Conservation (phyloP, 2,329 filamentous ascomycete species). For the Calonectria henricotiae region DNA sequence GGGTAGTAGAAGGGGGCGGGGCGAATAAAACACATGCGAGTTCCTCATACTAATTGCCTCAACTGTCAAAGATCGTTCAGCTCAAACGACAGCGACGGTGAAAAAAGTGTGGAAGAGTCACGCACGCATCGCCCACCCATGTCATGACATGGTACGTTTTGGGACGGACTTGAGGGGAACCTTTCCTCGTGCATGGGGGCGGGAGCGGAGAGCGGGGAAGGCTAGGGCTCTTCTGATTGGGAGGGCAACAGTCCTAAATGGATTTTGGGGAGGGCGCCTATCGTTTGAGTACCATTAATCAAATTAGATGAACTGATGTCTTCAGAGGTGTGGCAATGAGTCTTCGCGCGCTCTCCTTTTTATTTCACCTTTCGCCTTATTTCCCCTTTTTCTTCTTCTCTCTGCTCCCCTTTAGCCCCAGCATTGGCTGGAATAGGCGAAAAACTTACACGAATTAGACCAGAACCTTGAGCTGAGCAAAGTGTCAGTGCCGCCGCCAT, state of each 20-base stretch:
- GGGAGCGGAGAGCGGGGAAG: slow-evolving; percentile 39
- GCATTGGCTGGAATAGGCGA: background rate
- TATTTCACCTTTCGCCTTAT: slow-evolving; percentile 10
- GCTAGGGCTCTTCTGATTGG: slow-evolving; percentile 36
- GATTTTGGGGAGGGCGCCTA: background rate
- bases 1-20: background rate
- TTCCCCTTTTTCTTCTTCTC: background rate
- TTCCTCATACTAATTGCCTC: background rate
- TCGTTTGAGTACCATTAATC: background rate
- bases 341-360: background rate
- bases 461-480: background rate
- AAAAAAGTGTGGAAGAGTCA: slow-evolving; percentile 19
- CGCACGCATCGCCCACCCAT: slow-evolving; percentile 29
- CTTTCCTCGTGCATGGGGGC: slow-evolving; percentile 33
- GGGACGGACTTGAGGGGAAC: slow-evolving; percentile 27
- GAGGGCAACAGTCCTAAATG: background rate
- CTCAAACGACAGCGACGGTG: background rate
- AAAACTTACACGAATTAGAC: background rate
- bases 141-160: slow-evolving; percentile 31
- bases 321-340: background rate
- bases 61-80: background rate
- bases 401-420: background rate
- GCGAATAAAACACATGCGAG: background rate
- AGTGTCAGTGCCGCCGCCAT: slow-evolving; percentile 4
- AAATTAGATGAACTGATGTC: slow-evolving; percentile 21